These are phyloP conservation scores for Penicillium crustosum DNA, from an alignment of 2,329 filamentous ascomycete species.

Conservation along the genomic window DNA sequence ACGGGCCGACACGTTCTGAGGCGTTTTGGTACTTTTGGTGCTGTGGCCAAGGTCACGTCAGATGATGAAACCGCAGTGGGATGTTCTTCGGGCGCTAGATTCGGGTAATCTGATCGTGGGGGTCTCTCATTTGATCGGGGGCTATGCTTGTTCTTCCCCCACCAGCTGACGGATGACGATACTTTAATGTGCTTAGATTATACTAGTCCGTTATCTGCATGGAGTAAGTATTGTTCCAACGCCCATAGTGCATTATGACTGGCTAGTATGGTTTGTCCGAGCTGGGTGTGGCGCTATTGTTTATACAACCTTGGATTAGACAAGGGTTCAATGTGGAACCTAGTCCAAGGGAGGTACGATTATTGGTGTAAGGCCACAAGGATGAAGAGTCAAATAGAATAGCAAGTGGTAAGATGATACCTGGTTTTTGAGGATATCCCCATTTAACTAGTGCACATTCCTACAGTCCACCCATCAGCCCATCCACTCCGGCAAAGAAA, in stretches of 20 bases:
- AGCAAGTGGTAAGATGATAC: background rate
- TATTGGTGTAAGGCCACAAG: background rate
- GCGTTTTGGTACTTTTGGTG: background rate
- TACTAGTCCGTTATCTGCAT: background rate
- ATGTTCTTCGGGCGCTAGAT: background rate
- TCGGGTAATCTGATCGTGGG: background rate
- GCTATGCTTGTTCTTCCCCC: background rate
- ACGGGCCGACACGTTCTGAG: conserved; percentile 5
- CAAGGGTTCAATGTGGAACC: background rate
- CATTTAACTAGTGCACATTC: background rate
- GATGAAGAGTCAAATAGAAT: background rate
- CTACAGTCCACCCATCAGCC: background rate
- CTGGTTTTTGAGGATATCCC: background rate
- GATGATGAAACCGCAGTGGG: background rate
- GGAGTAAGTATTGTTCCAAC: background rate
- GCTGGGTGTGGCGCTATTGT: background rate
- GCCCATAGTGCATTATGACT: conserved; percentile 2
- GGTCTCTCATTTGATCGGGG: conserved; percentile 5
- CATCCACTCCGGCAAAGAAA: background rate
- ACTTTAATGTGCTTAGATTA: background rate
- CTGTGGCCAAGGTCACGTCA: background rate
- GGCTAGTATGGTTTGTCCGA: background rate
- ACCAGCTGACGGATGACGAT: background rate
- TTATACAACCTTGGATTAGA: background rate
- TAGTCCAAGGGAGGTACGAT: background rate